A percentile compares a stretch with the other conserved stretches of the same genome.
phyloP scores from a whole-genome alignment of 192 early-diverging fungal species.

The Phycomyces blakesleeanus region DNA sequence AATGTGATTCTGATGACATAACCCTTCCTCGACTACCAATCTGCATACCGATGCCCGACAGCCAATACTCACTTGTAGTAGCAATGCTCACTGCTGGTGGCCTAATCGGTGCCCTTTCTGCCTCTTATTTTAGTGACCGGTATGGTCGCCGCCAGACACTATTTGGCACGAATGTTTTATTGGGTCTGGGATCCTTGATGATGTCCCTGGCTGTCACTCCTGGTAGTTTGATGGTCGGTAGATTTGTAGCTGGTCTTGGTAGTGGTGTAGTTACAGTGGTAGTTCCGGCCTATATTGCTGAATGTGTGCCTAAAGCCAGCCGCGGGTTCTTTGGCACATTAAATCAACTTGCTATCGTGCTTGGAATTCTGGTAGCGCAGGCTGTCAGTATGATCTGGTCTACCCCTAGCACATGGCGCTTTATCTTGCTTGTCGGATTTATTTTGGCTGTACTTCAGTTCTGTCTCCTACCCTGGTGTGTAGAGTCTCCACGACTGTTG shows the following conservation, averaged over 20 bases:
- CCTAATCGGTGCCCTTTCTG: slow-evolving; percentile 69
- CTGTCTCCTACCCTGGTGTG: slow-evolving; percentile 65
- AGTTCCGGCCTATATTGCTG: slow-evolving; percentile 78
- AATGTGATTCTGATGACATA: slow-evolving; percentile 19
- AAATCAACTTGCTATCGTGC: slow-evolving; percentile 82
- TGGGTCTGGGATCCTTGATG: slow-evolving; percentile 56
- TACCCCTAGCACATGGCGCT: slow-evolving; percentile 64
- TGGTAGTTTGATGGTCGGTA: slow-evolving; percentile 52
- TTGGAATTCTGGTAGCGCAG: slow-evolving; percentile 77
- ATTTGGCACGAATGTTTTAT: slow-evolving; percentile 63
- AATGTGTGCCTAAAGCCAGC: slow-evolving; percentile 62
- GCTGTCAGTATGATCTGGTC: slow-evolving; percentile 61
- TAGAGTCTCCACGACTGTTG: slow-evolving; percentile 77
- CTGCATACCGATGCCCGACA: slow-evolving; percentile 68
- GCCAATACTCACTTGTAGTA: slow-evolving; percentile 53
- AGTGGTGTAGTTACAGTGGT: slow-evolving; percentile 73
- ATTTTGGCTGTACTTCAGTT: slow-evolving; percentile 60
- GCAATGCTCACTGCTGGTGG: slow-evolving; percentile 69
- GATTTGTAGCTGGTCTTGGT: slow-evolving; percentile 74
- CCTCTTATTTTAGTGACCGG: slow-evolving; percentile 56
- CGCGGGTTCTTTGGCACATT: slow-evolving; percentile 76
- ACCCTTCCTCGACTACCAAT: slow-evolving; percentile 39
- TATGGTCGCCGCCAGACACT: slow-evolving; percentile 68
- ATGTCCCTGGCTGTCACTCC: slow-evolving; percentile 56
- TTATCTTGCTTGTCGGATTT: slow-evolving; percentile 60